Base-by-base conservation (phyloP, 2,329 filamentous ascomycete species). In the Aaosphaeria arxii region DNA sequence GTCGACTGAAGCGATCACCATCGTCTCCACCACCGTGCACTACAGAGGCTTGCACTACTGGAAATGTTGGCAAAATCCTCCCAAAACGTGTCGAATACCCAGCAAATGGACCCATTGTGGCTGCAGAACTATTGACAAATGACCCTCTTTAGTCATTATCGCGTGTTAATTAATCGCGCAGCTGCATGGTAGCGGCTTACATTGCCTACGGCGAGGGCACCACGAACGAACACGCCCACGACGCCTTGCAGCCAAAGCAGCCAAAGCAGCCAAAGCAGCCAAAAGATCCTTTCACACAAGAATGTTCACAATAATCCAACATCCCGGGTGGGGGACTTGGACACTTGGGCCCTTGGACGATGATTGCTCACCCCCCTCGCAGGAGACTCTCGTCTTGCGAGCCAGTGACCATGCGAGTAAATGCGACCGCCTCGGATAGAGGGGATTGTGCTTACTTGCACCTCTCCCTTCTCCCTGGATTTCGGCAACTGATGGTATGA, bases 161-260 rank as follows among this genome's bases (percentile, higher is more conserved):
- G 57, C 47, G 42, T 52, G 58, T 50, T 65, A 69, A 69, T 66
- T 69, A 66, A 51, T 55, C 32, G 51, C 48, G 50, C 42, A 13
- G 30, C 32, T 52, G 49, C 44, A 58, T 50, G 52, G 58, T 55
- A 53, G 45, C 51, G 51, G 53, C 53, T 24, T 24, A 24, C 17
- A 24, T 24, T 24, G 17, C 17, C 17, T 24, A 24, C 17, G 17
- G 17, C 17, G 17, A 24, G 17, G 17, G 17, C 17, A 24, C 17
- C 17, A 24, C 17, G 17, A 24, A 24, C 17, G 17, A 24, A 24
- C 17, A 24, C 17, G 17, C 17, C 17, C 17, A 24, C 17, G 17
- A 24, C 45, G 43, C 28, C 47, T 48, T 44, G 6, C n/a, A 42
- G 33, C 44, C 45, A 52, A 42, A 52, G 17, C 17, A 24, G 17